A percentile compares a stretch with the other conserved stretches of the same genome.
Conservation (phyloP, 192 early-diverging fungal genomes). For the Diversispora eburnea region DNA sequence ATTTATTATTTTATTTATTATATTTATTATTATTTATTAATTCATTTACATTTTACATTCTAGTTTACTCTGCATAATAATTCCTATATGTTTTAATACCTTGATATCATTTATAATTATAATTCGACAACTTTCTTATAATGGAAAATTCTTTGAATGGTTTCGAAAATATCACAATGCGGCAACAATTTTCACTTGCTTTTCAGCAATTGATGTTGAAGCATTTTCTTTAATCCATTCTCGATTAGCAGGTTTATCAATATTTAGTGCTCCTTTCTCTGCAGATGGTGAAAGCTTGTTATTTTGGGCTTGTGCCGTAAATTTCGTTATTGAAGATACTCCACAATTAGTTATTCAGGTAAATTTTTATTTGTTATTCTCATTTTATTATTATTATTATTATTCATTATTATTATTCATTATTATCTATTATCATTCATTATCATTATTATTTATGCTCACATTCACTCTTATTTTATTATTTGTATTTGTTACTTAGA, state of each 20-base stretch:
- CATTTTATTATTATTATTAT: neutral
- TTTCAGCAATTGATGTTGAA: neutral
- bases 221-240: neutral
- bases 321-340: conserved; percentile 14
- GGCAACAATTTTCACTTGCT: neutral
- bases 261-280: neutral
- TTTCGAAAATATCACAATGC: conserved; percentile 1
- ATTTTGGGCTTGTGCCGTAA: neutral
- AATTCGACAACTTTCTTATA: neutral
- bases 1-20: neutral
- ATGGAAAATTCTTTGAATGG: neutral
- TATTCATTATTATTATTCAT: neutral
- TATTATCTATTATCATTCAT: neutral
- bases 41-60: too few relatives aligned
- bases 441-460: neutral
- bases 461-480: neutral
- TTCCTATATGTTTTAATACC: neutral
- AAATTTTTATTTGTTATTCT: neutral
- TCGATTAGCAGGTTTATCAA: neutral
- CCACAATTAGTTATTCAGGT: conserved; percentile 3
- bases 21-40: neutral
- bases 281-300: neutral
- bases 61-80: neutral
- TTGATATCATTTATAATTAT: neutral
- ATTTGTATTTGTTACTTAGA: neutral